A percentile compares a stretch with the other conserved stretches of the same genome.
phyloP scores from a whole-genome alignment of 2,329 filamentous ascomycete species.

The Pseudopithomyces chartarum region DNA sequence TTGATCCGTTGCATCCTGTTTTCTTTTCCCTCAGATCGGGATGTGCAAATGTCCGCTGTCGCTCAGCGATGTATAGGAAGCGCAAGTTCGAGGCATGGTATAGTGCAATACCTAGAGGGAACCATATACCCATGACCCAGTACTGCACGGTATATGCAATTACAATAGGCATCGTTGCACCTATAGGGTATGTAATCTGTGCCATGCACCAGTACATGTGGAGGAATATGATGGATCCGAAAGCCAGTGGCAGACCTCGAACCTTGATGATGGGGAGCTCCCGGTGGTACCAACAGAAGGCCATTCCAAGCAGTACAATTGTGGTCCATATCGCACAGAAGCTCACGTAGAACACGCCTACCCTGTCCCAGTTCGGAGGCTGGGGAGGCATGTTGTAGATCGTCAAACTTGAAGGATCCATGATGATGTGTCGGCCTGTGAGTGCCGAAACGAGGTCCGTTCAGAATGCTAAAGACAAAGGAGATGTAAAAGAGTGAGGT shows the following conservation, averaged over 20 bases:
- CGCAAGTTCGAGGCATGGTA: slow-evolving; percentile 23
- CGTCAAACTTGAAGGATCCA: slow-evolving; percentile 1
- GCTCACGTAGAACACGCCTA: slow-evolving; percentile 21
- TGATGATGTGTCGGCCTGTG: neutral
- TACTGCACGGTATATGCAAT: slow-evolving; percentile 21
- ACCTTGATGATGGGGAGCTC: slow-evolving; percentile 19
- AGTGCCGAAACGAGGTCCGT: neutral
- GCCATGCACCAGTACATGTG: slow-evolving; percentile 25
- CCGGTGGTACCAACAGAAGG: slow-evolving; percentile 21
- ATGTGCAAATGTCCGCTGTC: slow-evolving; percentile 17
- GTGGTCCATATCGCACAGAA: slow-evolving; percentile 21
- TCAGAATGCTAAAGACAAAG: neutral
- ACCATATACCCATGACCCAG: slow-evolving; percentile 25
- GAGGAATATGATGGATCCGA: slow-evolving; percentile 18
- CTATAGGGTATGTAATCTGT: slow-evolving; percentile 20
- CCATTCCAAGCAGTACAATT: slow-evolving; percentile 19
- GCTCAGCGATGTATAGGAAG: slow-evolving; percentile 20
- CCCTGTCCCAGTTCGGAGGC: slow-evolving; percentile 17
- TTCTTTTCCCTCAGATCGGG: neutral
- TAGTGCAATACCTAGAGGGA: slow-evolving; percentile 24
- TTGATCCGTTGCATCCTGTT: slow-evolving; percentile 1
- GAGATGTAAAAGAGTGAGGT: neutral
- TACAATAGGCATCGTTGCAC: slow-evolving; percentile 16
- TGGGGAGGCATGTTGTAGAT: slow-evolving; percentile 21
- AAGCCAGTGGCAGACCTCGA: slow-evolving; percentile 18